Base-by-base conservation (phyloP, 179 eudicot species). In the Amaranthus tricolor region DNA sequence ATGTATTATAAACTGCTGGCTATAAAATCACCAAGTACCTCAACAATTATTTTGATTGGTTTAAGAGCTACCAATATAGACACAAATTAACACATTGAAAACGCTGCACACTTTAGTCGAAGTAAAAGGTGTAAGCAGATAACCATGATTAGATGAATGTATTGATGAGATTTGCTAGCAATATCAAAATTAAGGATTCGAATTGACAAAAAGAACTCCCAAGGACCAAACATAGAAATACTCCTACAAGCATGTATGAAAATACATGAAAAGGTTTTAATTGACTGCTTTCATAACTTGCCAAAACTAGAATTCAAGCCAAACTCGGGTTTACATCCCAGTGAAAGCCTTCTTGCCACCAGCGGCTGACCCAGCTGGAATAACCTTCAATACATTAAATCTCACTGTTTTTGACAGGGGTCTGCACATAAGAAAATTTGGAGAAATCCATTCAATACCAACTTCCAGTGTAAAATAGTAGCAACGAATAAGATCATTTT, bases 391-490 rank as follows among this genome's bases (percentile, higher is more conserved):
- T 60, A 89, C 98, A 73, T 91, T 93, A 45, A 93, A 93, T 70
- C 98, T 86, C 71, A 93, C 96, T 0, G 96, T 93, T 87, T 92
- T 93, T 7, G 98, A 93, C 84, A 93, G 75, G 7, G 96, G 98
- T 90, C 96, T 93, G 83, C 19, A 43, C 1, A 5, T 4, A 47
- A 54, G 6, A 62, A 47, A 55, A 15, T 0, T n/a, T 15, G 17
- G 16, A 43, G 62, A 17, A 3, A 19, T 40, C 4, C 55, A 57
- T 58, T 24, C 17, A 73, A 43, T 50, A 1, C 50, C 51, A 31
- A 63, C 4, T 15, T 16, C 2, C 7, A 0, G 17, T 48, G 40
- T 14, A 20, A 7, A 9, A 12, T 8, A 14, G 1, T 0, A n/a
- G 40, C 40, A 74, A 4, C 40, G 40, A 31, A 31, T 31, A 31